Evolutionary conservation across 257 asterid genomes (phyloP), one percentile per base, ranked within the genome.

Genomic region (Apocynum venetum): DNA sequence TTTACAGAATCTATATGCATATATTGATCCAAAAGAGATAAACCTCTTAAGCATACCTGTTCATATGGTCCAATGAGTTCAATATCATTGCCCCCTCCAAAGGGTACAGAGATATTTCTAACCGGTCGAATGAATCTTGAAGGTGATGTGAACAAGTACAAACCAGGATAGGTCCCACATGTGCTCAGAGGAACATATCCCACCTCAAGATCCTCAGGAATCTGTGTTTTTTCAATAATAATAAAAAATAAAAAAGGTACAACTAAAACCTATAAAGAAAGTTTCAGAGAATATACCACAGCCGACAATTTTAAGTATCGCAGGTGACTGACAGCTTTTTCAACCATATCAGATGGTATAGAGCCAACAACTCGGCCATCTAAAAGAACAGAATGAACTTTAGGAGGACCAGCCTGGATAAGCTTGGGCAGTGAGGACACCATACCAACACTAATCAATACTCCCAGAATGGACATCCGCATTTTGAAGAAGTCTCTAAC

Each of bases 111-210:
- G 78, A 93, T 80, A 84, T 88, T 96, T 79, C 83, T 84, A 61
- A 96, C 99, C 4, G 99, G 99, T 51, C 99, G 91, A 87, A 93
- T 82, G 87, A 96, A 96, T 89, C 99, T 91, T 72, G 97, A 90
- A 60, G 99, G 96, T 72, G 90, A 89, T 56, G 98, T 91, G 83
- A 87, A 95, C 78, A 95, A 82, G 83, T 81, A 91, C 57, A 95
- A 80, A 59, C 98, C 98, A 78, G 98, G 98, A 82, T 89, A 95
- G 71, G 98, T 92, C 72, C 98, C 98, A 56, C 93, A 89, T 89
- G 89, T 87, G 90, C 98, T 95, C 82, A 91, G 82, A 78, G 98
- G 98, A 85, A 95, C 79, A 85, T 89, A 89, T 67, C 98, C 98
- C 88, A 95, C 96, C 90, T 95, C 98, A 79, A 95, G 96, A 85